A percentile compares a stretch with the other conserved stretches of the same genome.
Conservation (phyloP, 75 land plant genomes). For the Cupressus sempervirens region DNA sequence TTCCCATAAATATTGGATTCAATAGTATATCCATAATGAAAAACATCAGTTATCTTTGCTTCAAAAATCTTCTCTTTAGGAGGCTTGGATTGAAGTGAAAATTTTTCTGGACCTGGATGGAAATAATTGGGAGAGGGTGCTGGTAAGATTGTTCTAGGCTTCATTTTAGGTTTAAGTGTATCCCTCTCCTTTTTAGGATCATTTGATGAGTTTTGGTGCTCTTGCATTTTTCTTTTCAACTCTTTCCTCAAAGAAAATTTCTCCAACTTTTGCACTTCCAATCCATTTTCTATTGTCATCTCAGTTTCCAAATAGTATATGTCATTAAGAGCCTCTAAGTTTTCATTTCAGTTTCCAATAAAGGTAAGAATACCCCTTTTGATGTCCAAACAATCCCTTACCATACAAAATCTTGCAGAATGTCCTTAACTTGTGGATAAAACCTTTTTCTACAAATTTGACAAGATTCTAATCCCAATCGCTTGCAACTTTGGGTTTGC, state of each 20-base stretch:
- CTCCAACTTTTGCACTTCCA: conserved; percentile 47
- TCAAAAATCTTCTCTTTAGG: conserved; percentile 59
- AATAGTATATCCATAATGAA: conserved; percentile 66
- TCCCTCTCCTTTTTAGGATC: conserved; percentile 26
- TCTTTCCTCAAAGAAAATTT: conserved; percentile 74
- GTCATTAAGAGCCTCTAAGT: conserved; percentile 90
- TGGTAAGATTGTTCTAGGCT: conserved; percentile 18
- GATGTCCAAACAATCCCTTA: conserved; percentile 82
- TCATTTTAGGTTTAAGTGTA: conserved; percentile 11
- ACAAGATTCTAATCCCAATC: too few species aligned
- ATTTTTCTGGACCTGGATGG: conserved; percentile 32
- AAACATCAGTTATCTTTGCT: conserved; percentile 62
- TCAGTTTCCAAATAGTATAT: conserved; percentile 90
- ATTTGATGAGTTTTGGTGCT: conserved; percentile 22
- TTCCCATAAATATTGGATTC: conserved; percentile 86
- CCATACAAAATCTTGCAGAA: conserved; percentile 85
- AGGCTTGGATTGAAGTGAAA: conserved; percentile 23
- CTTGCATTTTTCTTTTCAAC: conserved; percentile 76
- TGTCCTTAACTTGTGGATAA: conserved; percentile 56
- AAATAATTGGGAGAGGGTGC: conserved; percentile 5
- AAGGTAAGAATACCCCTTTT: conserved; percentile 57
- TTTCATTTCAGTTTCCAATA: conserved; percentile 85
- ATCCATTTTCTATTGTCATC: conserved; percentile 38
- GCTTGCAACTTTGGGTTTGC: too few species aligned
- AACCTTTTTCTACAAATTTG: conserved; percentile 80